Evolutionary conservation across 2,329 filamentous ascomycete genomes (phyloP), one percentile per base, ranked within the genome.

Genomic region (Tolypocladium amazonense): DNA sequence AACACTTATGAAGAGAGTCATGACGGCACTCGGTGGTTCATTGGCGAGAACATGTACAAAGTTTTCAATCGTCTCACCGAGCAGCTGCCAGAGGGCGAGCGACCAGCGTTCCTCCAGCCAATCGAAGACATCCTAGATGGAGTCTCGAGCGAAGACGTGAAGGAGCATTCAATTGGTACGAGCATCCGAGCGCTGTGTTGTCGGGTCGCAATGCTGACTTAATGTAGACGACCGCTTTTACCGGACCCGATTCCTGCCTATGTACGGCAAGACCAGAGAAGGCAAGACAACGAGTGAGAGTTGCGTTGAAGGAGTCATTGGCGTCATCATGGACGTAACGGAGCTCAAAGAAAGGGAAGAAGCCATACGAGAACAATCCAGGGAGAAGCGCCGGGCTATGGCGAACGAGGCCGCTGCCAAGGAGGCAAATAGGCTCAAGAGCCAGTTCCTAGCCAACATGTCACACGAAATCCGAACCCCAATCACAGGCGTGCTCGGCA

Each of bases 371-470:
- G 78, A 81, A 61, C 84, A 88, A 65, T 84, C 85, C 52, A 82
- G 81, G 64, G 88, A 90, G 66, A 92, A 91, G 66, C 79, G 83
- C 18, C 83, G 83, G 61, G 78, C 91, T 1, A 75, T 90, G 62
- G 88, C 88, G 6, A 90, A 91, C 63, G 88, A 90, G 67, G 84
- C 85, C 9, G 88, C 89, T 20, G 89, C 89, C 1, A 92, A 90
- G 69, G 89, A 92, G 71, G 89, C 89, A 2, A 91, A 86, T 67
- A 81, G 88, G 59, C 81, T 93, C 68, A 94, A 93, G 75, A 89
- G 85, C 65, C 88, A 90, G 64, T 92, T 92, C 66, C 75, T 91
- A 7, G 88, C 88, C 18, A 90, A 90, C 72, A 90, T 90, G 88
- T 88, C 85, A n/a, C 88, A 90, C 69, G 88, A 91, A 69, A 90